Evolutionary conservation across 75 land plant species (phyloP), one percentile per base, ranked within the genome.

Genomic region (Isoetes taiwanensis): DNA sequence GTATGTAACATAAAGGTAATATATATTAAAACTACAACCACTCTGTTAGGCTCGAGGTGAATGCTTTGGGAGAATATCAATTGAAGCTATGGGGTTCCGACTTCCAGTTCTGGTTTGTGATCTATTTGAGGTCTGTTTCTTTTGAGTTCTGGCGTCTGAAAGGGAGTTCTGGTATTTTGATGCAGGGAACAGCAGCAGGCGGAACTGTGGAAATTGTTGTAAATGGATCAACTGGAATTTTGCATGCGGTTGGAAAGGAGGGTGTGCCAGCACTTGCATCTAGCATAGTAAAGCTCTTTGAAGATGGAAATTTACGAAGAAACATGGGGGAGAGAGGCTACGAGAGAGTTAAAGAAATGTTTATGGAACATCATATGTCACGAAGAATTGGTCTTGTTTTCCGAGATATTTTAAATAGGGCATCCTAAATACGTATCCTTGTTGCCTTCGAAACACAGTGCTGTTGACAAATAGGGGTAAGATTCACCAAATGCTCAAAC

Each of bases 61-160:
- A 56, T 90, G 91, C 72, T 90, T 90, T 80, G 96, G 96, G 26
- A 72, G 91, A 68, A 85, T 90, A 32, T 84, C 96, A 28, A 90
- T 90, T 48, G 96, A 90, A 64, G 96, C 96, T 3, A 90, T 90
- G 91, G 91, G 84, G 54, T 90, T 90, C 71, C 83, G 78, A 52
- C 65, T 90, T 32, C 96, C 86, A 32, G 82, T 86, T 3, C 32
- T 90, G 82, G 96, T 85, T 67, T 63, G 32, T 61, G 1, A 32
- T 42, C 4, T 21, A 24, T 39, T 34, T 60, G n/a, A n/a, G n/a
- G n/a, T n/a, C n/a, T n/a, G n/a, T n/a, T n/a, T n/a, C n/a, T n/a
- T n/a, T n/a, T n/a, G n/a, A n/a, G n/a, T n/a, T n/a, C n/a, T n/a
- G n/a, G n/a, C n/a, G n/a, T n/a, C n/a, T n/a, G n/a, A n/a, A n/a